Percentiles rank a stretch among this genome's conserved stretches.
Conservation (phyloP, 1,139 yeast species). For the Kodamaea ohmeri region DNA sequence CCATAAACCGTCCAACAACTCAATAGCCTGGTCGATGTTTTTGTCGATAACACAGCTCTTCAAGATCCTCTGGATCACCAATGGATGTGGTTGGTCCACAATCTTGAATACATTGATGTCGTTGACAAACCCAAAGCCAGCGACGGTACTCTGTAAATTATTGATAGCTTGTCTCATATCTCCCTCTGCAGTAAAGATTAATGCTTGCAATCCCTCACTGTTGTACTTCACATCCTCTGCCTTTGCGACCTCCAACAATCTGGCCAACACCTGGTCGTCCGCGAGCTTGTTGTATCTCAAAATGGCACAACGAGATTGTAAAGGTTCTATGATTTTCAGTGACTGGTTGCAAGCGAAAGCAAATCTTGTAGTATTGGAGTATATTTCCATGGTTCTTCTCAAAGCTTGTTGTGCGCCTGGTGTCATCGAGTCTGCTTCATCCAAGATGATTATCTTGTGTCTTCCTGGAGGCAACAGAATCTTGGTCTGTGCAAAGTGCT, state of each 20-base stretch:
- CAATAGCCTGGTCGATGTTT: constrained; percentile 66
- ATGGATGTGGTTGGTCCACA: constrained; percentile 96
- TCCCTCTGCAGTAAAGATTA: constrained; percentile 96
- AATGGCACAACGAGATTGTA: constrained; percentile 96
- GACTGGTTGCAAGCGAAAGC: constrained; percentile 97
- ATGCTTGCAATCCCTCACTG: constrained; percentile 89
- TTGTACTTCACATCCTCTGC: constrained; percentile 73
- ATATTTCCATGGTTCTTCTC: constrained; percentile 95
- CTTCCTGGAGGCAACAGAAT: constrained; percentile 51
- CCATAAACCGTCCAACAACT: constrained; percentile 70
- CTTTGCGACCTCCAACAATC: constrained; percentile 70
- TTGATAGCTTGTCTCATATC: constrained; percentile 99
- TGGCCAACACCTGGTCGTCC: constrained; percentile 79
- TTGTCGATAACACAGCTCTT: constrained; percentile 46
- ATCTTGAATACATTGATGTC: constrained; percentile 91
- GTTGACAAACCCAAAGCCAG: constrained; percentile 88
- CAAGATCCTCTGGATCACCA: constrained; percentile 76
- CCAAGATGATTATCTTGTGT: constrained; percentile 86
- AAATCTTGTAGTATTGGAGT: constrained; percentile 90
- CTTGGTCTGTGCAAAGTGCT: constrained; percentile 71
- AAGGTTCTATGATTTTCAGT: constrained; percentile 91
- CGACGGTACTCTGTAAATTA: constrained; percentile 87
- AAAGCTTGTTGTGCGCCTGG: constrained; percentile 98
- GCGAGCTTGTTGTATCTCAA: constrained; percentile 76
- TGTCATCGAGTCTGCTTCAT: constrained; percentile 98